Percentiles rank a stretch among this genome's conserved stretches.
Conservation (phyloP, 1,139 yeast species). For the Pichia norvegensis region DNA sequence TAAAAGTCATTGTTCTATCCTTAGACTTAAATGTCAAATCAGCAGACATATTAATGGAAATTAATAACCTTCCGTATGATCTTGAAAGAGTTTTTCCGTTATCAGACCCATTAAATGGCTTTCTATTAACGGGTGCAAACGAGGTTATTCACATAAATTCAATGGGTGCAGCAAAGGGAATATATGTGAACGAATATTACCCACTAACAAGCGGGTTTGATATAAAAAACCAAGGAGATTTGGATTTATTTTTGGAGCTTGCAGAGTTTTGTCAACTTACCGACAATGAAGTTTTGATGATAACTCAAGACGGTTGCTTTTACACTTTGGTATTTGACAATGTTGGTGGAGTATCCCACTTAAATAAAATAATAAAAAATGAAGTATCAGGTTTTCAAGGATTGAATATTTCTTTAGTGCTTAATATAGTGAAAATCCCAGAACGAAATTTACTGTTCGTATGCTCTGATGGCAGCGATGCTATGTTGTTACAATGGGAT, state of each 20-base stretch:
- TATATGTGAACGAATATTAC: conserved; percentile 57
- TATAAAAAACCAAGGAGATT: conserved; percentile 42
- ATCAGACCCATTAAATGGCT: conserved; percentile 52
- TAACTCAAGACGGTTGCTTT: conserved; percentile 46
- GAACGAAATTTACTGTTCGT: conserved; percentile 32
- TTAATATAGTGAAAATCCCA: conserved; percentile 20
- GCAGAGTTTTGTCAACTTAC: conserved; percentile 42
- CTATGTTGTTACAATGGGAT: conserved; percentile 33
- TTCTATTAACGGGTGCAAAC: conserved; percentile 67
- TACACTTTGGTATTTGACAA: conserved; percentile 43
- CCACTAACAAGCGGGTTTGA: conserved; percentile 43
- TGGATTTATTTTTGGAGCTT: conserved; percentile 53
- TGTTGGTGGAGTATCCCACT: conserved; percentile 25
- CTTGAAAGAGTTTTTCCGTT: conserved; percentile 57
- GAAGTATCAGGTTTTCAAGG: conserved; percentile 16
- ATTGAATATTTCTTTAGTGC: conserved; percentile 18
- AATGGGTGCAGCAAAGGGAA: conserved; percentile 64
- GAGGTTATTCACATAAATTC: conserved; percentile 75
- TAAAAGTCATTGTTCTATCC: conserved; percentile 49
- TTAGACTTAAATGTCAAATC: conserved; percentile 56
- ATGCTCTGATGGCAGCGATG: conserved; percentile 39
- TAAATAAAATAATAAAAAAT: conserved; percentile 18
- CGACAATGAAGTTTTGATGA: conserved; percentile 45
- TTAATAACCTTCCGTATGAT: conserved; percentile 69
- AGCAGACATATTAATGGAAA: conserved; percentile 59